These are phyloP conservation scores for Rhodotorula graminis DNA, from an alignment of 768 basidiomycete genomes.

Conservation along the genomic window DNA sequence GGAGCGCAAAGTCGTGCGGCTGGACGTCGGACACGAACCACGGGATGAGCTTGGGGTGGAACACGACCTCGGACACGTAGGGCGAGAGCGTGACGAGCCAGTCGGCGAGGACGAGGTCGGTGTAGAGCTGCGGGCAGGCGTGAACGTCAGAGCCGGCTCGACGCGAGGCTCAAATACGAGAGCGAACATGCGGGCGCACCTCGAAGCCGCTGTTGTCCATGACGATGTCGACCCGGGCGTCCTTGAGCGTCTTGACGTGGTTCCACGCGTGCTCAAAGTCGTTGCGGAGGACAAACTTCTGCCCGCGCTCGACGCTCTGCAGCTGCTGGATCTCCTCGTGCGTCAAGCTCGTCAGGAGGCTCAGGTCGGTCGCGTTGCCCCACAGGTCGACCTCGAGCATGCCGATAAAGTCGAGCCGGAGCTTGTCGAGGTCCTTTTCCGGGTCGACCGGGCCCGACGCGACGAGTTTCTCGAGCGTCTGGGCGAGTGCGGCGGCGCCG, in stretches of 20 bases:
- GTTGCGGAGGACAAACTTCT: conserved; percentile 74
- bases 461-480: conserved; percentile 63
- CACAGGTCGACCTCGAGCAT: conserved; percentile 50
- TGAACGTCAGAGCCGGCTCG: too few relatives aligned
- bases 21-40: conserved; percentile 84
- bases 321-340: conserved; percentile 74
- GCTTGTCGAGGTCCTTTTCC: conserved; percentile 54
- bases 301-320: conserved; percentile 70
- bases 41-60: conserved; percentile 90
- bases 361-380: conserved; percentile 97
- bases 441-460: conserved; percentile 50
- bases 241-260: conserved; percentile 58
- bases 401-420: conserved; percentile 46
- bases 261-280: conserved; percentile 73
- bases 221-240: conserved; percentile 69
- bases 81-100: conserved; percentile 87
- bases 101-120: conserved; percentile 87
- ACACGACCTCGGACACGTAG: conserved; percentile 71
- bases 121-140: conserved; percentile 83
- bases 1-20: conserved; percentile 69
- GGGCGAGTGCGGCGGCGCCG: conserved; percentile 58
- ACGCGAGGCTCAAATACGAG: too few relatives aligned
- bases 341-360: conserved; percentile 78
- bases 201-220: conserved; percentile 62
- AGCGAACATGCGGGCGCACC: too few relatives aligned